Percentiles rank a stretch among this genome's conserved stretches.
Conservation (phyloP, 2,329 filamentous ascomycete genomes). For the Fusarium fujikuroi region DNA sequence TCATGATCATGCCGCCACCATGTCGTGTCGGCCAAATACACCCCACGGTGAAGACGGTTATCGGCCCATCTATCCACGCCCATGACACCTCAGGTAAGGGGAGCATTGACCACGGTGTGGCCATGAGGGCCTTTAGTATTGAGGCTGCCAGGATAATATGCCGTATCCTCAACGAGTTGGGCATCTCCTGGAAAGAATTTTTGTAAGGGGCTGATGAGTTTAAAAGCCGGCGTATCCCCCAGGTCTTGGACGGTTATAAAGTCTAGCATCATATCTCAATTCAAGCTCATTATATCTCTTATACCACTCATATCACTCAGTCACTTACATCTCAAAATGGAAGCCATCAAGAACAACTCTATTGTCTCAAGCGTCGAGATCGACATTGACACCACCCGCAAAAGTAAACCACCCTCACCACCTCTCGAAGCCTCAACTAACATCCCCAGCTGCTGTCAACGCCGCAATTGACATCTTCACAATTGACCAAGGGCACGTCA, state of each 20-base stretch:
- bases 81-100: constrained; percentile 32
- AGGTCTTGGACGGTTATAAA: background rate
- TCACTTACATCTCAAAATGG: constrained; percentile 33
- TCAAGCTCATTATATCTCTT: background rate
- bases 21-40: constrained; percentile 36
- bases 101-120: constrained; percentile 44
- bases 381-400: constrained; percentile 16
- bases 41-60: constrained; percentile 41
- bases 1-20: constrained; percentile 38
- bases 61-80: constrained; percentile 45
- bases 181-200: constrained; percentile 29
- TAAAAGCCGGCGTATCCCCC: constrained; percentile 27
- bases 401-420: constrained; percentile 15
- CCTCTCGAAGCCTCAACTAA: constrained; percentile 18
- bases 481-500: constrained; percentile 39
- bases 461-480: constrained; percentile 38
- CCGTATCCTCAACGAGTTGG: constrained; percentile 23
- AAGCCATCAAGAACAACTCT: constrained; percentile 38
- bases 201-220: constrained; percentile 9
- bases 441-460: constrained; percentile 35
- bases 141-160: constrained; percentile 35
- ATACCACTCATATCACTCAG: background rate
- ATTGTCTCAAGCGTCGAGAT: constrained; percentile 32
- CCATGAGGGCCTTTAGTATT: constrained; percentile 40
- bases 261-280: constrained; percentile 3